phyloP scores from a whole-genome alignment of 352 stramenopile species.

The Peronospora farinosa region DNA sequence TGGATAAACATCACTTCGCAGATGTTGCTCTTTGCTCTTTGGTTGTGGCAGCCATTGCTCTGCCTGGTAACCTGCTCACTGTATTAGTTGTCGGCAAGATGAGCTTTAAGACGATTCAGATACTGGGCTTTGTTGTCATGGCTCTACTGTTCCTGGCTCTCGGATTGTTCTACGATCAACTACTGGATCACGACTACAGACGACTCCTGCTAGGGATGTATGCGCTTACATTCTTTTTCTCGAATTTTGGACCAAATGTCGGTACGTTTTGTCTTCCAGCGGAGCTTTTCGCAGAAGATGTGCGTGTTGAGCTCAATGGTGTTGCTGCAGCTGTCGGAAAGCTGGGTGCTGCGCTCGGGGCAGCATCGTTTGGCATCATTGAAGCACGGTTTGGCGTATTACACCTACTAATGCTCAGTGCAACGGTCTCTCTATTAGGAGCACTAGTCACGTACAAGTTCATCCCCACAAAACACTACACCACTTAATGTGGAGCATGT shows the following conservation, averaged over 20 bases:
- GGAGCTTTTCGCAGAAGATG: constrained; percentile 65
- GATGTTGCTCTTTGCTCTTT: constrained; percentile 61
- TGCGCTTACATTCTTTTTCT: constrained; percentile 84
- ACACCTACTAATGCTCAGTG: constrained; percentile 50
- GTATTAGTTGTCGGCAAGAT: constrained; percentile 57
- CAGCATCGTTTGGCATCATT: constrained; percentile 57
- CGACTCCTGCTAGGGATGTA: constrained; percentile 58
- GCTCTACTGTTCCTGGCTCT: constrained; percentile 56
- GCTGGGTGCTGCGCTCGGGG: constrained; percentile 54
- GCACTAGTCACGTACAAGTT: constrained; percentile 56
- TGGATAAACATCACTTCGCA: constrained; percentile 46
- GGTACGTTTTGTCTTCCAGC: constrained; percentile 81
- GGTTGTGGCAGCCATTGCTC: constrained; percentile 57
- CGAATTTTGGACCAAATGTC: constrained; percentile 84
- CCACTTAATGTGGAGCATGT: constrained; percentile 6
- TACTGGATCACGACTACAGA: constrained; percentile 39
- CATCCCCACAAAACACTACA: constrained; percentile 50
- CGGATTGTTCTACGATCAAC: constrained; percentile 45
- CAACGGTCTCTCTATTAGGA: constrained; percentile 50
- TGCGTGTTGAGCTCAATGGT: constrained; percentile 78
- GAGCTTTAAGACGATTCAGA: constrained; percentile 76
- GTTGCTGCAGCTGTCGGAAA: constrained; percentile 74
- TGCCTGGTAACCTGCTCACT: constrained; percentile 67
- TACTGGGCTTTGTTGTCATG: constrained; percentile 72
- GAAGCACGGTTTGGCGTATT: constrained; percentile 53